These are phyloP conservation scores for Ichthyophthirius multifiliis DNA, from an alignment of 169 alveolate genomes.

Conservation along the genomic window DNA sequence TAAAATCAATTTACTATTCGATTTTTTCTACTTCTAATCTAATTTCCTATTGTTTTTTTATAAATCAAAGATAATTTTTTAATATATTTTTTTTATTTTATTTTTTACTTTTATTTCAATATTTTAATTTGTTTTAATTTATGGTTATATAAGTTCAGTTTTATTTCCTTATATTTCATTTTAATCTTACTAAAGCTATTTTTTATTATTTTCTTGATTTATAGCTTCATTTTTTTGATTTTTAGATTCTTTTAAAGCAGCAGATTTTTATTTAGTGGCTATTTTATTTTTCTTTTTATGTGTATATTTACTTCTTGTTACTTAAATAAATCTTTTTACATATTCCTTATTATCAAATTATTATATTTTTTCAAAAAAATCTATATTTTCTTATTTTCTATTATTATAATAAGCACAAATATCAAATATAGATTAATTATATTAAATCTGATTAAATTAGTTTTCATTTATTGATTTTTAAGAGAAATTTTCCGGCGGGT, in stretches of 20 bases:
- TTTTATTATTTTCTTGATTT: background rate
- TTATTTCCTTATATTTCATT: background rate
- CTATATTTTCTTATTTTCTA: background rate
- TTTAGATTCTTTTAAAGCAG: background rate
- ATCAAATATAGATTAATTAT: background rate
- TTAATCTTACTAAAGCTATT: background rate
- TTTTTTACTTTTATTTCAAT: background rate
- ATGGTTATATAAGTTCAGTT: background rate
- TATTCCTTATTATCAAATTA: background rate
- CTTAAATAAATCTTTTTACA: conserved; percentile 6
- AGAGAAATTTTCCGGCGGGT: background rate
- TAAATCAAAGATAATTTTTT: background rate
- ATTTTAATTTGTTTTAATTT: background rate
- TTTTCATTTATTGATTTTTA: background rate
- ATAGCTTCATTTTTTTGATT: background rate
- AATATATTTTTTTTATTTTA: background rate
- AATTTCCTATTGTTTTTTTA: background rate
- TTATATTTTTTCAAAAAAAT: conserved; percentile 1
- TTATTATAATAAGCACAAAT: background rate
- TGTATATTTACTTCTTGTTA: conserved; percentile 24
- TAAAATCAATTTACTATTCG: background rate
- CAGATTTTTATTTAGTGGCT: background rate
- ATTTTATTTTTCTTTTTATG: conserved; percentile 24
- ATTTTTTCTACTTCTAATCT: background rate
- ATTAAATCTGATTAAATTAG: background rate